A percentile compares a stretch with the other conserved stretches of the same genome.
Evolutionary conservation across 192 early-diverging fungal genomes (phyloP).

Genomic region (Umbelopsis isabellina): DNA sequence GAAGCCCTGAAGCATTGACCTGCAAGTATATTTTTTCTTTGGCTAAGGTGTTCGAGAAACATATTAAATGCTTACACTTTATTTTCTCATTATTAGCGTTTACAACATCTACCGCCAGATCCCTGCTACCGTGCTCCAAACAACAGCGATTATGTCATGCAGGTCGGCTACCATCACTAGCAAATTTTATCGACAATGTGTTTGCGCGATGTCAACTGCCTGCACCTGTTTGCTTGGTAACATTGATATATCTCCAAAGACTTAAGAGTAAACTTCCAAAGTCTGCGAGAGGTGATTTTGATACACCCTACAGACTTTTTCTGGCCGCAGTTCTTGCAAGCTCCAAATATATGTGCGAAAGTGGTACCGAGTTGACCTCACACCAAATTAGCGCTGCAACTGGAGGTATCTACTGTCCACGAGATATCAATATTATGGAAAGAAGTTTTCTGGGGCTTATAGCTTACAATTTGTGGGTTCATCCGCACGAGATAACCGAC

Average conservation of each 20-base stretch:
- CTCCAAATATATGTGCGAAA: conserved; percentile 61
- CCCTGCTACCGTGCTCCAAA: conserved; percentile 9
- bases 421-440: conserved; percentile 56
- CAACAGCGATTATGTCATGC: conserved; percentile 2
- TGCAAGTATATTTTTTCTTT: background rate
- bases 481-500: conserved; percentile 39
- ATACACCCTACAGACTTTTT: conserved; percentile 72
- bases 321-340: conserved; percentile 64
- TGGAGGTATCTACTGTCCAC: conserved; percentile 42
- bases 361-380: conserved; percentile 36
- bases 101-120: conserved; percentile 7
- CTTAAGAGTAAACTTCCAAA: conserved; percentile 57
- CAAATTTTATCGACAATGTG: conserved; percentile 9
- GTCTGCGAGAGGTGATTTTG: conserved; percentile 59
- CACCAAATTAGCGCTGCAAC: conserved; percentile 38
- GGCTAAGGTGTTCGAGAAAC: background rate
- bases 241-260: conserved; percentile 66
- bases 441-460: conserved; percentile 48
- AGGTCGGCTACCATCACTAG: background rate
- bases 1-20: conserved; percentile 19
- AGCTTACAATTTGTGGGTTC: conserved; percentile 50
- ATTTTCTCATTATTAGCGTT: background rate
- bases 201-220: conserved; percentile 22
- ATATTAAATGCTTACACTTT: background rate
- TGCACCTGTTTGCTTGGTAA: conserved; percentile 40